Evolutionary conservation across 768 basidiomycete species (phyloP), one percentile per base, ranked within the genome.

Genomic region (Mycena kentingensis): DNA sequence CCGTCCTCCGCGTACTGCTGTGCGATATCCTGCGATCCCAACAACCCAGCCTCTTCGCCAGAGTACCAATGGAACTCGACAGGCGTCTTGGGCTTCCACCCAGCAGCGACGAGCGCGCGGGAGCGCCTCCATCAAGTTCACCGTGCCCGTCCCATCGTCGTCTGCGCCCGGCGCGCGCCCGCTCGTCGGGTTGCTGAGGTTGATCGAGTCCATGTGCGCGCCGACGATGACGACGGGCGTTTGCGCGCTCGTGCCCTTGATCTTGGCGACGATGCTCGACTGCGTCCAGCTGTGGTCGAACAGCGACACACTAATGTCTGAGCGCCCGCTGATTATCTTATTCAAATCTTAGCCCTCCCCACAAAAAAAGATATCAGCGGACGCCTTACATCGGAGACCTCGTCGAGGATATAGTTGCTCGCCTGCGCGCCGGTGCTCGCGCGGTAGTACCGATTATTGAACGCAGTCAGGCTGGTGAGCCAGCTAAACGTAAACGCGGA

Each of bases 11-110:
- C 77, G 67, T 83, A 83, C 24, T 64, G 66, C 26, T 73, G 72
- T 4, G 78, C 81, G 51, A 85, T 72, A 6, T 80, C 82, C 54
- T 81, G 79, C 31, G 77, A 77, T 19, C 82, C 82, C 7, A 77
- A 64, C 4, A 76, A 67, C 15, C 77, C 78, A 37, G 63, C 75
- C 49, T 77, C 76, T 55, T 78, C 76, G 22, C 68, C 76, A 27
- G 75, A 67, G 58, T 77, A 79, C 73, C 73, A 78, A 52, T 77
- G 76, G 65, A 77, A 77, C 56, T 78, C 76, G 29, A 79, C 70
- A 3, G 76, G 70, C 7, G 65, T 69, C 13, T 67, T 63, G 1
- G 77, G 76, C 35, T 56, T 63, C 63, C 74, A 77, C 3, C 67
- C 70, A 36, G 67, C 60, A 11, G 69, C 69, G 28, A 77, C 62